These are phyloP conservation scores for Penstemon barbatus DNA, from an alignment of 257 asterid genomes.

Conservation along the genomic window DNA sequence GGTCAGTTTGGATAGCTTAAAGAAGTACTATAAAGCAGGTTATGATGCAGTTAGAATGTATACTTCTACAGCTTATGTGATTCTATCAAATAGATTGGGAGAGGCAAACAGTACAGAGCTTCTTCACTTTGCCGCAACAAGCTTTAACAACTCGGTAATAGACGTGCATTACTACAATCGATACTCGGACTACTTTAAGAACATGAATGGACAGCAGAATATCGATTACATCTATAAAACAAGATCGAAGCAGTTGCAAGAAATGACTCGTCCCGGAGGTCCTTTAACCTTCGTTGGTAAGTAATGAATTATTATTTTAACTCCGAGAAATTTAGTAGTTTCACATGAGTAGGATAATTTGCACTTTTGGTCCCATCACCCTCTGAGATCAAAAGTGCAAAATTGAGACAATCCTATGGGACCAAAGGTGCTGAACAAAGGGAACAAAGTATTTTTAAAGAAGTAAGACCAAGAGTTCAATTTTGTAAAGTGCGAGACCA, in stretches of 20 bases:
- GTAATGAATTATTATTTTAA: not conserved
- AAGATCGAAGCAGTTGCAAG: slow-evolving; percentile 43
- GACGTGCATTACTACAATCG: slow-evolving; percentile 57
- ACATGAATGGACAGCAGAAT: slow-evolving; percentile 40
- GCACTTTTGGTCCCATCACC: no score
- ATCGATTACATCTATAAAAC: slow-evolving; percentile 34
- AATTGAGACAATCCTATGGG: no score
- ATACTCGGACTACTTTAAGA: slow-evolving; percentile 34
- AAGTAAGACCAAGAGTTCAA: no score
- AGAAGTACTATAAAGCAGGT: slow-evolving; percentile 44
- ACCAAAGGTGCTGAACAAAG: no score
- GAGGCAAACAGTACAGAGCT: slow-evolving; percentile 46
- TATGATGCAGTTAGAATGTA: slow-evolving; percentile 48
- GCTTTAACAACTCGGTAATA: slow-evolving; percentile 41
- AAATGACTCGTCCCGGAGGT: slow-evolving; percentile 42
- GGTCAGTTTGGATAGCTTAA: slow-evolving; percentile 35
- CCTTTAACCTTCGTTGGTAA: slow-evolving; percentile 54
- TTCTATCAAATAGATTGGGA: slow-evolving; percentile 48
- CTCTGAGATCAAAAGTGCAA: no score
- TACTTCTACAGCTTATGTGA: slow-evolving; percentile 37
- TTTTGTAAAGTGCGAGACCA: no score
- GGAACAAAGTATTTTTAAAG: no score
- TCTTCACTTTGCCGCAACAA: slow-evolving; percentile 26
- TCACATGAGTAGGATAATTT: no score
- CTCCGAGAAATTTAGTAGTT: no score